Base-by-base conservation (phyloP, 345 rosid species). In the Sonneratia alba region DNA sequence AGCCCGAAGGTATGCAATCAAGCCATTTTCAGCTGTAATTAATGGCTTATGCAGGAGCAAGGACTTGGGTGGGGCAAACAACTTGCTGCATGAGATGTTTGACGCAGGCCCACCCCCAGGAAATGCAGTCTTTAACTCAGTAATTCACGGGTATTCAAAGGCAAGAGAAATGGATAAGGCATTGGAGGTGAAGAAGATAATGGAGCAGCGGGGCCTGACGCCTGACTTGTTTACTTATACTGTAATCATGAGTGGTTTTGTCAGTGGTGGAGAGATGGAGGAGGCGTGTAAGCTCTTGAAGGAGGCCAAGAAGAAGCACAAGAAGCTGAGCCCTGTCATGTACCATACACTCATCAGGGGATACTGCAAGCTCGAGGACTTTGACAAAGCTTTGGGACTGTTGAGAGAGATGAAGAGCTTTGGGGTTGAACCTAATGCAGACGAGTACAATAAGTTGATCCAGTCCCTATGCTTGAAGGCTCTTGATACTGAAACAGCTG, bases 261-360 rank as follows among this genome's bases (percentile, higher is more conserved):
- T 81, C 22, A 87, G 82, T 70, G 85, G 91, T 74, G 96, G 96
- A 47, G 75, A 82, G 67, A 88, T 93, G 95, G 85, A 84, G 13
- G 89, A 86, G 79, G 95, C 98, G 14, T 74, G 76, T 64, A 70
- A 79, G 71, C 64, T 89, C 38, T 79, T 91, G 8, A 75, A 76
- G 18, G 90, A 89, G 76, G 97, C 97, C 64, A 88, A 91, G 76
- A 83, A 78, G 85, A 91, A 85, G 64, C 91, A 93, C 81, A 66
- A 80, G 61, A 88, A 83, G 81, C 86, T 89, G 70, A 83, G 71
- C 74, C 86, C 88, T 3, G 92, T 81, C 55, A 89, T 89, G 7
- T 93, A 89, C 81, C 98, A 91, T 70, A 70, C 88, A 3, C 91
- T 91, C 22, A 88, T 91, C 77, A 80, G 97, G 18, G 93, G 97